Evolutionary conservation across 2,329 filamentous ascomycete species (phyloP), one percentile per base, ranked within the genome.

Genomic region (Triangularia verruculosa): DNA sequence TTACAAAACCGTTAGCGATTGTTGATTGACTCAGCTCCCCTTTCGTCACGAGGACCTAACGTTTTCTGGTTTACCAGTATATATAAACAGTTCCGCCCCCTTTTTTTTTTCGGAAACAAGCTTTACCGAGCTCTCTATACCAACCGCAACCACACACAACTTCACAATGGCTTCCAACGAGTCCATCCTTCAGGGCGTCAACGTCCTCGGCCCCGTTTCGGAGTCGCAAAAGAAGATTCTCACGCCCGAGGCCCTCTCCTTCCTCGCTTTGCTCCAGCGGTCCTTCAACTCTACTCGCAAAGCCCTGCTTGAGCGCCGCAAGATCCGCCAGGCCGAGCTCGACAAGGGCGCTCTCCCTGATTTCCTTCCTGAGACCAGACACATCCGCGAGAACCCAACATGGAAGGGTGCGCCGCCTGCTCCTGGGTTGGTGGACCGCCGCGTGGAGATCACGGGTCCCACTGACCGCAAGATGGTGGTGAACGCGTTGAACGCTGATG

Each of bases 391-490:
- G 72, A 91, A 97, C 78, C 86, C 91, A 76, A 88, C 93, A 72
- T 99, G 95, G 95, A 95, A 87, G 80, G 95, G 92, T 67, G 93
- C 95, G 52, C 86, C 90, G 59, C 95, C 95, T 17, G 95, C 94
- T 7, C 94, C 95, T 0, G 95, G 95, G 64, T 85, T 98, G 62
- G 88, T 97, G 53, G 95, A 99, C 81, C 89, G 95, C 69, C 88
- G 95, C 66, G 91, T 97, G 30, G 95, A 99, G 82, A 99, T 98
- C 74, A 99, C 95, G 4, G 95, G 95, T 8, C 95, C 95, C 0
- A 97, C 93, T 6, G 95, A 98, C 79, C 86, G 95, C 70, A 99
- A 98, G 86, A 99, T 99, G 95, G 93, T 98, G 56, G 92, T 98
- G 67, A 99, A 99, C 77, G 95, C 95, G 9, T 76, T 98, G 76